Conservation (phyloP, 495 filamentous ascomycete species). For the Durotheca rogersii region DNA sequence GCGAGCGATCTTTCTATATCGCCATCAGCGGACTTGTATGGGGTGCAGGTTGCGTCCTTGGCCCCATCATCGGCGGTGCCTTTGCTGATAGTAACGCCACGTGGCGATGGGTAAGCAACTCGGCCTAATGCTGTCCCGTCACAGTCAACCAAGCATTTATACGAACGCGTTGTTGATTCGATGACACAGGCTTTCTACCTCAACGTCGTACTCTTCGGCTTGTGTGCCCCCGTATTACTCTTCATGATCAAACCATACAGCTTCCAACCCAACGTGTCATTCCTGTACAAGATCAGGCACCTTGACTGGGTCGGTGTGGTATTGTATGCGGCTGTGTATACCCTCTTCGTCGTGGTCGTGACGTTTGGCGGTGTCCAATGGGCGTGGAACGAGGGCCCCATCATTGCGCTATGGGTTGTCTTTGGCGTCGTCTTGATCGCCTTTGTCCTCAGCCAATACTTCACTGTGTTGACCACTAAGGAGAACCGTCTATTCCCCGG, state of each 20-base stretch:
- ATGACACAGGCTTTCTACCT: conserved; percentile 77
- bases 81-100: conserved; percentile 54
- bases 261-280: conserved; percentile 46
- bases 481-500: conserved; percentile 55
- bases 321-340: conserved; percentile 46
- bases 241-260: conserved; percentile 52
- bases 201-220: conserved; percentile 59
- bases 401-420: conserved; percentile 55
- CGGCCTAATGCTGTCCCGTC: too few species aligned
- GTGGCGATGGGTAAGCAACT: conserved; percentile 65
- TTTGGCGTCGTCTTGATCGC: conserved; percentile 53
- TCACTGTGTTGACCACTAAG: conserved; percentile 49
- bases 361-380: conserved; percentile 58
- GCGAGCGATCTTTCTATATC: conserved; percentile 53
- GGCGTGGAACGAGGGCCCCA: conserved; percentile 51
- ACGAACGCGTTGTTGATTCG: too few species aligned
- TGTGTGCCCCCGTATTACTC: conserved; percentile 57
- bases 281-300: conserved; percentile 38
- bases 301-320: conserved; percentile 50
- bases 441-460: conserved; percentile 54
- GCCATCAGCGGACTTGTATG: conserved; percentile 45
- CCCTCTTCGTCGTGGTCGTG: conserved; percentile 52
- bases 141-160: too few species aligned
- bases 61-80: conserved; percentile 63
- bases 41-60: conserved; percentile 56